A percentile compares a stretch with the other conserved stretches of the same genome.
Conservation (phyloP, 495 filamentous ascomycete genomes). For the Baudoinia panamericana region DNA sequence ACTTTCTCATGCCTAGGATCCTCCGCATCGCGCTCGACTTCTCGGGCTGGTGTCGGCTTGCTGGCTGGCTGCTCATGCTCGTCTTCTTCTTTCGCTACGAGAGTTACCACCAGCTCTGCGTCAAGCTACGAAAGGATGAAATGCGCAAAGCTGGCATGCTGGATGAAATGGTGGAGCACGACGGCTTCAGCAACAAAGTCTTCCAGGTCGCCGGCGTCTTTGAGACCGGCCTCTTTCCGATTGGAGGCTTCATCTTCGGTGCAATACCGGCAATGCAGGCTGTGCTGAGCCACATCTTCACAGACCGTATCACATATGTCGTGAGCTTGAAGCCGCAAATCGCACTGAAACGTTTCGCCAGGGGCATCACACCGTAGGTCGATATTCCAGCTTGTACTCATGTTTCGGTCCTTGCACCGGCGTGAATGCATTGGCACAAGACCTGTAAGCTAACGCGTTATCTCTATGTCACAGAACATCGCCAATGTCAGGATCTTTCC, state of each 20-base stretch:
- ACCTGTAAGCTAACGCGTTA: not conserved
- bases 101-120: slow-evolving; percentile 44
- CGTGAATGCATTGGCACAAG: too few species aligned
- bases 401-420: too few species aligned
- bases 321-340: slow-evolving; percentile 46
- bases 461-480: not conserved
- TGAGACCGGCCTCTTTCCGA: slow-evolving; percentile 45
- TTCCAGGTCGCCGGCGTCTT: slow-evolving; percentile 17
- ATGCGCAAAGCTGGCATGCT: slow-evolving; percentile 47
- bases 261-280: slow-evolving; percentile 49
- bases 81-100: slow-evolving; percentile 50
- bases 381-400: too few species aligned
- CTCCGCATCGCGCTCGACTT: slow-evolving; percentile 41
- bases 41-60: slow-evolving; percentile 43
- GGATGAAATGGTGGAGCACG: slow-evolving; percentile 36
- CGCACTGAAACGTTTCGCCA: not conserved
- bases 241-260: slow-evolving; percentile 50
- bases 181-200: slow-evolving; percentile 38
- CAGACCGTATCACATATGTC: slow-evolving; percentile 48
- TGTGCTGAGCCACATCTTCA: slow-evolving; percentile 54
- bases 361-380: slow-evolving; percentile 4
- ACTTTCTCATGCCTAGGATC: slow-evolving; percentile 34
- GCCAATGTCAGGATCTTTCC: not conserved
- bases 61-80: slow-evolving; percentile 46
- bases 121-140: slow-evolving; percentile 42